Evolutionary conservation across 805 yeast genomes (phyloP), one percentile per base, ranked within the genome.

Genomic region (Kazachstania viticola): DNA sequence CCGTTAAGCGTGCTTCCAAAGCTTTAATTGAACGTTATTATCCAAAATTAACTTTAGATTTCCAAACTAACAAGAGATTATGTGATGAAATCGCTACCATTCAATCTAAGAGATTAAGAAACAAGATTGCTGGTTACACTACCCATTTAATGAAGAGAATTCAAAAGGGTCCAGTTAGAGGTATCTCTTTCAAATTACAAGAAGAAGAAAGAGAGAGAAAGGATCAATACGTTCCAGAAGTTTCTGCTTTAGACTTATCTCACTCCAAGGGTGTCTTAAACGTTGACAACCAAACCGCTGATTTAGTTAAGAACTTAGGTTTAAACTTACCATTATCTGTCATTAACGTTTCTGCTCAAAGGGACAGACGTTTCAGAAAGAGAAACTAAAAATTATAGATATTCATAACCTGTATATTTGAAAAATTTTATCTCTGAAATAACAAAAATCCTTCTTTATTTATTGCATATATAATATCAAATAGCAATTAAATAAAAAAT

Each of bases 161-260:
- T 65, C 97, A 93, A 74, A 91, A 88, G 79, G 99, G 99, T 67
- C 99, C 99, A 75, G 99, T 91, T 60, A 87, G 97, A 79, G 99
- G 99, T 75, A 93, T 91, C 58, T 91, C 99, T 59, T 91, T 91
- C 95, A 93, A 93, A 72, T 83, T 91, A 64, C 99, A 91, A 79
- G 99, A 91, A 76, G 99, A 91, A 75, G 99, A 91, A 80, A 88
- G 98, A 79, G 99, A 91, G 77, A 83, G 98, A 75, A 91, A 93
- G 75, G 97, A 91, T 73, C 98, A 91, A 75, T 91, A 87, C 73
- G 98, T 93, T 61, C 99, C 99, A 72, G 97, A 87, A 68, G 94
- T 87, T 63, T 93, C 98, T 64, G 98, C 98, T 69, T 83, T 91
- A 67, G 97, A 91, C 74, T 80, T 91, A 64, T 77, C 93, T 54